Evolutionary conservation across 345 rosid genomes (phyloP).

Genomic region (Eucalyptus curtisii): DNA sequence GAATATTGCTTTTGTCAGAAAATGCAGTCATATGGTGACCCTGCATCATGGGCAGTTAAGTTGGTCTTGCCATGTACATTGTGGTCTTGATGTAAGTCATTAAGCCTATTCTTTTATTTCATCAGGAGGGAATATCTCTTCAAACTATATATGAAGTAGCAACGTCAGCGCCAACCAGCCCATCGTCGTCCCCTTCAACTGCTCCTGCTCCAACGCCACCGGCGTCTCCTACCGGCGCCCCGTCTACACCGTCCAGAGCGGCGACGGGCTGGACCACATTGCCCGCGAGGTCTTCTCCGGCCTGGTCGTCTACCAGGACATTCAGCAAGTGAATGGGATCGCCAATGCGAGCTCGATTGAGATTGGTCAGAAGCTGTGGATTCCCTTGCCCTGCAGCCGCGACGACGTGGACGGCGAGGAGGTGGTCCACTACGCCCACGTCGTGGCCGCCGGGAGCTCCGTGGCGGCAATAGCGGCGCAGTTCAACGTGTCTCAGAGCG

Average conservation of each 20-base stretch:
- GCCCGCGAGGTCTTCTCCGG: conserved; percentile 16
- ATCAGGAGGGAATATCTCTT: not conserved
- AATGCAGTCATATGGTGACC: not conserved
- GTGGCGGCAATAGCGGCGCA: conserved; percentile 21
- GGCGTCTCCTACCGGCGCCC: conserved; percentile 33
- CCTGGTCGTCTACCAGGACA: conserved; percentile 3
- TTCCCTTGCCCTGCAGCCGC: conserved; percentile 58
- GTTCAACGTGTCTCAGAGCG: conserved; percentile 17
- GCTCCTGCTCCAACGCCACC: conserved; percentile 36
- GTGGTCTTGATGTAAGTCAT: not conserved
- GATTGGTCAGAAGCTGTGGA: conserved; percentile 17
- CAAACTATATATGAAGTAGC: not conserved
- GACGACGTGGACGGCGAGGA: conserved; percentile 20
- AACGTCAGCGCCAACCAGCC: not conserved
- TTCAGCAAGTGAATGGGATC: conserved; percentile 12
- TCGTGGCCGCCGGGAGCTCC: conserved; percentile 24
- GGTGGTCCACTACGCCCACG: conserved; percentile 45
- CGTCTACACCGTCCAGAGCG: conserved; percentile 21
- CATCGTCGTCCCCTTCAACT: conserved; percentile 30
- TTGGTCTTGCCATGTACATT: not conserved
- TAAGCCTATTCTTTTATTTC: not conserved
- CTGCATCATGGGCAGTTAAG: not conserved
- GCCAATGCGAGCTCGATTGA: not conserved
- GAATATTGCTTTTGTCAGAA: not conserved
- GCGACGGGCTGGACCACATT: conserved; percentile 15